Conservation (phyloP, 2,329 filamentous ascomycete species). For the Talaromyces sp. region DNA sequence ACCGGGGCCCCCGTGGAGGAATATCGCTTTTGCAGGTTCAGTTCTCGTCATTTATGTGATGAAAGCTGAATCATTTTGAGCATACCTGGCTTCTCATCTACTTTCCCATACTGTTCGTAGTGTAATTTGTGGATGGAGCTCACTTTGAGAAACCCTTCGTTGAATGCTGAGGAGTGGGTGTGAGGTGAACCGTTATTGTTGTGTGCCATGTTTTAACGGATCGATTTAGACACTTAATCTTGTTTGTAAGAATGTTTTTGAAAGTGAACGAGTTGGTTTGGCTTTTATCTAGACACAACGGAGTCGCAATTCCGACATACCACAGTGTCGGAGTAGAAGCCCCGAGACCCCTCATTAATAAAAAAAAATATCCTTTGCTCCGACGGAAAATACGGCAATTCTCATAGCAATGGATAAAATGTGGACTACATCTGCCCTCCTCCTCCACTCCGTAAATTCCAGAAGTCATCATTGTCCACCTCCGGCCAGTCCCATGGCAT, state of each 20-base stretch:
- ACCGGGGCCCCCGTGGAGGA: not conserved
- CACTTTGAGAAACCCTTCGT: not conserved
- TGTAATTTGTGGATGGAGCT: not conserved
- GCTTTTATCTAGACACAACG: not conserved
- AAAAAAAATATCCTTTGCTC: too few species aligned
- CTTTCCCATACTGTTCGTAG: not conserved
- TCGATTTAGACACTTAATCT: too few species aligned
- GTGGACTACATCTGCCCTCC: not conserved
- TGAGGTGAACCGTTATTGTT: not conserved
- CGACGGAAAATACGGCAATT: too few species aligned
- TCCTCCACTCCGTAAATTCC: not conserved
- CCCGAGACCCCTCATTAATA: not conserved
- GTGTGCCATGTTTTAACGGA: not conserved
- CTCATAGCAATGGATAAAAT: too few species aligned
- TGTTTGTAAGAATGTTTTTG: too few species aligned
- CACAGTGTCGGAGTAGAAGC: not conserved
- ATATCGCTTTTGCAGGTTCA: not conserved
- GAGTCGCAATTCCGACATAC: not conserved
- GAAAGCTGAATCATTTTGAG: not conserved
- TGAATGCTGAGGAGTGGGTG: not conserved
- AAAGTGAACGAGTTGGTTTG: not conserved
- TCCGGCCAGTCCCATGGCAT: not conserved
- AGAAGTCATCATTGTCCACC: not conserved
- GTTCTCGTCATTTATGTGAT: not conserved
- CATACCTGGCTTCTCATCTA: not conserved